Base-by-base conservation (phyloP, 2,329 filamentous ascomycete species). In the Lasiodiplodia gonubiensis region DNA sequence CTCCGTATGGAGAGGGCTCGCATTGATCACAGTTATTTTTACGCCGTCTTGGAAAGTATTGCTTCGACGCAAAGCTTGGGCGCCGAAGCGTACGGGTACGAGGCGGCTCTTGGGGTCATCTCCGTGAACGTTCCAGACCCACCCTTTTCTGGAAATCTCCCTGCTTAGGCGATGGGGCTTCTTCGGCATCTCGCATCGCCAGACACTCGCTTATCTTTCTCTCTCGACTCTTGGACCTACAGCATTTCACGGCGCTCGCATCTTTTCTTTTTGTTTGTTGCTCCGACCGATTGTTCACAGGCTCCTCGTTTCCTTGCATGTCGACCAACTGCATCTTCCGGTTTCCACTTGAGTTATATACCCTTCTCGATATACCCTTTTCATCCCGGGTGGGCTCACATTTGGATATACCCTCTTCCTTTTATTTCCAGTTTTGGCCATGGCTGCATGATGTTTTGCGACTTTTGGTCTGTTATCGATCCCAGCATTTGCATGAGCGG, bases 341-440 rank as follows among this genome's bases (percentile, higher is more conserved):
- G 59, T 51, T 63, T 51, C 27, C 46, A 35, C 18, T 23, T 21
- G 37, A 61, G 57, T 48, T 63, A 30, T 63, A 63, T 51, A 63
- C 46, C 57, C 42, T 63, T 63, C 59, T 63, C 30, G 42, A 63
- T 63, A 63, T 63, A 63, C 59, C 59, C 59, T 12, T 63, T 63
- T 37, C 46, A 51, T 51, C 21, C 49, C 37, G 59, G 59, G 59
- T 51, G 42, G 42, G 21, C 49, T 51, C 59, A 63, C 14, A 48
- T 37, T 33, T 63, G 59, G 59, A 49, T 63, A 51, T 51, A 63
- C 59, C 59, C 59, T 42, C 12, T 61, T 48, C 57, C 10, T 51
- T 51, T 51, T 21, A 16, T 30, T 18, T 35, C 8, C 10, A n/a
- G 16, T 42, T 46, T 25, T 37, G 18, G 3, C 59, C 42, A 30